Base-by-base conservation (phyloP, 495 filamentous ascomycete species). In the Wilcoxina mikolae region DNA sequence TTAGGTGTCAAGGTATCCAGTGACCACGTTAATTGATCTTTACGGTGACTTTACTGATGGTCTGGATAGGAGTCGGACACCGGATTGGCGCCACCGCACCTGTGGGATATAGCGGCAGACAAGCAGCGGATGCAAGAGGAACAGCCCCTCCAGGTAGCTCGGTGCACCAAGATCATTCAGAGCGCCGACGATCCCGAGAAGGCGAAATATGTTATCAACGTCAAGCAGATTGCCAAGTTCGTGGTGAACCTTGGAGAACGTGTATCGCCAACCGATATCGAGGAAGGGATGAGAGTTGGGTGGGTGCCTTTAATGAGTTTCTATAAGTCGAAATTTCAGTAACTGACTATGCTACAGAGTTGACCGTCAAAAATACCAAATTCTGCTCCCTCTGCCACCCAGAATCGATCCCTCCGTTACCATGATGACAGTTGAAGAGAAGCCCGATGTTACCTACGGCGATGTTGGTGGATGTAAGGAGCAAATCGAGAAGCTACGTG, bases 401-500 rank as follows among this genome's bases (percentile, higher is more conserved):
- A 98, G 96, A 75, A 98, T 98, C 77, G 91, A 98, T 66, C 89
- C 91, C 49, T 91, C 84, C 60, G 91, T 98, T 60, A 98, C 91
- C 48, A 98, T 98, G 91, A 98, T 98, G 91, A 95, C 91, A 15
- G 91, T 98, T 51, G 91, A 98, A 73, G 91, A 98, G 70, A 98
- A 98, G 76, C 91, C 91, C 12, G 91, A 98, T 69, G 91, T 98
- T 49, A 98, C 91, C 57, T 98, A 98, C 66, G 90, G 91, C 58
- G 91, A 98, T 72, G 93, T 98, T 17, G 91, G 91, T 64, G 91
- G 91, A 55, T 95, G 90, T 78, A 98, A 98, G 72, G 91, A 98
- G 68, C 91, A 98, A 67, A 94, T 98, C 35, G 91, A 98, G 76
- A 98, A 98, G 73, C 79, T 98, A 60, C 78, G 91, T 68, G 91